These are phyloP conservation scores for Bidens hawaiensis DNA, from an alignment of 140 eudicot species.

Conservation along the genomic window DNA sequence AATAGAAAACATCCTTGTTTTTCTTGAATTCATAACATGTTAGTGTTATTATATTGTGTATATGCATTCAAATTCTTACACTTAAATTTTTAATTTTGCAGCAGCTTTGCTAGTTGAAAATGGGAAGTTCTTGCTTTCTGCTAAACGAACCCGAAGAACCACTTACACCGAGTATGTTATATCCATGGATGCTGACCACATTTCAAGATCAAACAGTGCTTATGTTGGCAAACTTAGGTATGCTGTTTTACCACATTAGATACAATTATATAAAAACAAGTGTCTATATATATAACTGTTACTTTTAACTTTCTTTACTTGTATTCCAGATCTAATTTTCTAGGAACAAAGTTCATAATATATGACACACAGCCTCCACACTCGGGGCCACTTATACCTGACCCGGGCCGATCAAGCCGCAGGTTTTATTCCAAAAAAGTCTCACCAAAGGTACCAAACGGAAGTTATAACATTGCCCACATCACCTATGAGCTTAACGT, in stretches of 20 bases:
- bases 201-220: constrained; percentile 77
- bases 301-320: background rate
- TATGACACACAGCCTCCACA: constrained; percentile 89
- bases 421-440: constrained; percentile 76
- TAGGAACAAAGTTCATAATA: constrained; percentile 86
- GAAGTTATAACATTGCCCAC: constrained; percentile 79
- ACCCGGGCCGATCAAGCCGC: constrained; percentile 74
- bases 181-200: constrained; percentile 79
- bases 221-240: constrained; percentile 86
- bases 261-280: background rate
- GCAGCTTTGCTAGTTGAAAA: constrained; percentile 84
- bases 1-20: background rate
- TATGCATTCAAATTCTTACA: background rate
- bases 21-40: background rate
- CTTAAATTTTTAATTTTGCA: constrained; percentile 27
- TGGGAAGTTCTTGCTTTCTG: constrained; percentile 87
- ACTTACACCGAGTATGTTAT: constrained; percentile 86
- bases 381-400: constrained; percentile 48
- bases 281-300: background rate
- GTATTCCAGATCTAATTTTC: constrained; percentile 71
- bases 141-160: constrained; percentile 85
- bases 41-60: background rate
- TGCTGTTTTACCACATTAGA: background rate
- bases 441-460: constrained; percentile 83
- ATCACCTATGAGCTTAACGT: constrained; percentile 81